These are phyloP conservation scores for Nannochloropsis salina DNA, from an alignment of 108 stramenopile genomes.

Conservation along the genomic window DNA sequence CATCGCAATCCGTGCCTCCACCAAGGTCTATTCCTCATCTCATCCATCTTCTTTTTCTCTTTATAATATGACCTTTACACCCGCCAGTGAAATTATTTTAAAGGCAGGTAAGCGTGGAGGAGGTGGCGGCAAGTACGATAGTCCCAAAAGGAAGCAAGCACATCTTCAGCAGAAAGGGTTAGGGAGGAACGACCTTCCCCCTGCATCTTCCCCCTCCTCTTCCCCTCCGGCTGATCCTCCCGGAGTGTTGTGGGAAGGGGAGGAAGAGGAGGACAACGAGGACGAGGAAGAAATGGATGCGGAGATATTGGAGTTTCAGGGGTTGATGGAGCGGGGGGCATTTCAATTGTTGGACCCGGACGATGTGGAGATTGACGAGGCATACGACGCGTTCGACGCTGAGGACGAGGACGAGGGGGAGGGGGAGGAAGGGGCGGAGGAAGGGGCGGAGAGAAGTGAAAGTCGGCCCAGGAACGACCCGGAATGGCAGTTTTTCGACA, in stretches of 20 bases:
- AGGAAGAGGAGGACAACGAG: not conserved
- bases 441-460: not conserved
- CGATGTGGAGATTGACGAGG: not conserved
- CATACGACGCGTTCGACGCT: not conserved
- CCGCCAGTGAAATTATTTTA: not conserved
- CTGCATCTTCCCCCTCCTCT: not conserved
- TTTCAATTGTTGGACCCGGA: not conserved
- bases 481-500: constrained; percentile 52
- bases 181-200: not conserved
- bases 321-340: not conserved
- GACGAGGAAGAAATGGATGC: not conserved
- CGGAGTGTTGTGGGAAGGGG: not conserved
- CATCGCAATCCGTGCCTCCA: too few species aligned
- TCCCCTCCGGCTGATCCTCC: not conserved
- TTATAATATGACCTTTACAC: too few species aligned
- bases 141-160: not conserved
- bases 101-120: not conserved
- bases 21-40: not conserved
- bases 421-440: not conserved
- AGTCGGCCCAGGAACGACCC: constrained; percentile 40
- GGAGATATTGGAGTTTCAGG: not conserved
- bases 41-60: not conserved
- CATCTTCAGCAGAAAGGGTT: not conserved
- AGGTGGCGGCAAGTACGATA: not conserved
- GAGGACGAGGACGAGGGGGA: not conserved